phyloP scores from a whole-genome alignment of 345 rosid species.

The Salix exigua region DNA sequence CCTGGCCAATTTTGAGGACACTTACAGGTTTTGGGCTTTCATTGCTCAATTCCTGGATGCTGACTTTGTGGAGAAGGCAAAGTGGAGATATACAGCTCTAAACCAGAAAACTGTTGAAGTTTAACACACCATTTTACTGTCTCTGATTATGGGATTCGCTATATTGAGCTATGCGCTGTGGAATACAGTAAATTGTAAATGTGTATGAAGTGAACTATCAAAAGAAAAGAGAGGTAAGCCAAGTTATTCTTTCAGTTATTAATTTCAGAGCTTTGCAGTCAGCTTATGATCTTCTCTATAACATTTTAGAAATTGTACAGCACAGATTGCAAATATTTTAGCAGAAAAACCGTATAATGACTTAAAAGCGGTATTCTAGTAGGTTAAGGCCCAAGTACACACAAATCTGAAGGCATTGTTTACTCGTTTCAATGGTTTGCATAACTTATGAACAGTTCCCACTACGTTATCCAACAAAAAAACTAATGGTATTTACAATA shows the following conservation, averaged over 20 bases:
- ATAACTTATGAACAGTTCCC: background rate
- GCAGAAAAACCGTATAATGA: background rate
- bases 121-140: constrained; percentile 20
- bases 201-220: background rate
- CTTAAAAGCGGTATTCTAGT: background rate
- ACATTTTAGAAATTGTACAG: background rate
- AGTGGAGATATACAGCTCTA: constrained; percentile 66
- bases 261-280: background rate
- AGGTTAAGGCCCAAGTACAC: background rate
- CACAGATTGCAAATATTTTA: constrained; percentile 3
- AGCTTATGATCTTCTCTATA: constrained; percentile 6
- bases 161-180: background rate
- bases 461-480: background rate
- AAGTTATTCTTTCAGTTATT: background rate
- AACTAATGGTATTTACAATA: background rate
- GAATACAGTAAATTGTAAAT: background rate
- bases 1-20: constrained; percentile 74
- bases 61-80: constrained; percentile 80
- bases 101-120: constrained; percentile 62
- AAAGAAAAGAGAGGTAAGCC: background rate
- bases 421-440: background rate
- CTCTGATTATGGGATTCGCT: background rate
- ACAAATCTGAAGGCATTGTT: background rate
- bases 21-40: constrained; percentile 77
- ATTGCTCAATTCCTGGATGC: constrained; percentile 86